Evolutionary conservation across 2,329 filamentous ascomycete genomes (phyloP).

Genomic region (Epichloe typhina): DNA sequence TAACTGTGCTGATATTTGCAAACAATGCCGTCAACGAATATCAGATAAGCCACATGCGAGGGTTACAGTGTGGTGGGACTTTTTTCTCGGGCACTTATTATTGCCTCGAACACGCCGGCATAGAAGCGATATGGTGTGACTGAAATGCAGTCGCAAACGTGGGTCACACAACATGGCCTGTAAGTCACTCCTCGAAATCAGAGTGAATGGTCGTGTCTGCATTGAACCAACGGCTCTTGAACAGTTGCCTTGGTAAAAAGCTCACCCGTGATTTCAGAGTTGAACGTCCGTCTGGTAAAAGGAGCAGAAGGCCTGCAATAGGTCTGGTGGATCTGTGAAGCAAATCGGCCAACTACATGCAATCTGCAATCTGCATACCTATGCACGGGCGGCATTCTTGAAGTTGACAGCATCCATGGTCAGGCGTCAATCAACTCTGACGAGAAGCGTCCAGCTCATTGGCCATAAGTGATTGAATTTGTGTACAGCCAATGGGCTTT

Average conservation of each 20-base stretch:
- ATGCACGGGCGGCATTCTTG: neutral
- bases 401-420: neutral
- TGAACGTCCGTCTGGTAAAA: too few relatives aligned
- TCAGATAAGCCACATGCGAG: neutral
- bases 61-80: neutral
- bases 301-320: too few relatives aligned
- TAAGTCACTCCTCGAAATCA: neutral
- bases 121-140: neutral
- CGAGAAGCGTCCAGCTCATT: neutral
- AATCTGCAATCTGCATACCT: too few relatives aligned
- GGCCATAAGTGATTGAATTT: constrained; percentile 2
- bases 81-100: neutral
- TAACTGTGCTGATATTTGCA: too few relatives aligned
- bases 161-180: neutral
- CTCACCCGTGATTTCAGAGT: neutral
- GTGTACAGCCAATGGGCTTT: neutral
- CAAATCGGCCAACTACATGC: too few relatives aligned
- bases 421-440: neutral
- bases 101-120: neutral
- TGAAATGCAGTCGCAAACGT: neutral
- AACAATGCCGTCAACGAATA: neutral
- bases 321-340: too few relatives aligned
- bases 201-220: neutral
- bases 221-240: neutral
- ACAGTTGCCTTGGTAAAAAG: neutral